These are phyloP conservation scores for Xerocomus spinulosus DNA, from an alignment of 768 basidiomycete genomes.

Conservation along the genomic window DNA sequence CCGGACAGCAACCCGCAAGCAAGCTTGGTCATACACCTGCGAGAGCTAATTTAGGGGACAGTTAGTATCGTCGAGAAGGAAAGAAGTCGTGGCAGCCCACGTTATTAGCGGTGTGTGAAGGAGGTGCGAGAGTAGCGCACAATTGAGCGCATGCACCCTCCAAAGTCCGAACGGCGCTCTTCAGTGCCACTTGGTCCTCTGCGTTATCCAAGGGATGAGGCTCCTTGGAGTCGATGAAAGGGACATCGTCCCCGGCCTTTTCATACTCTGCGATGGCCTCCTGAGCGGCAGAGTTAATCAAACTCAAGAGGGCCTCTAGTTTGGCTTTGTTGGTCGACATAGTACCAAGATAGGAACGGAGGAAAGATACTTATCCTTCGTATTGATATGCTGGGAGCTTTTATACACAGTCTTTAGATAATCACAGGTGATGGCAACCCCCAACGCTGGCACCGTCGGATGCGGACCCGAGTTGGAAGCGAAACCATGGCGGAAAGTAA, in stretches of 20 bases:
- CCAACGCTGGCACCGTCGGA: too few relatives aligned
- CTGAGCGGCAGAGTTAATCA: slow-evolving; percentile 30
- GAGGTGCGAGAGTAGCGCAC: slow-evolving; percentile 32
- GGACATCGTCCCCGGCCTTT: slow-evolving; percentile 23
- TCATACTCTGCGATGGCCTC: slow-evolving; percentile 34
- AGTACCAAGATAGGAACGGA: not conserved
- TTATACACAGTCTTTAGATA: too few relatives aligned
- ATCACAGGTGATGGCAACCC: too few relatives aligned
- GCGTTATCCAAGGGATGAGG: slow-evolving; percentile 35
- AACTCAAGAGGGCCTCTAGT: slow-evolving; percentile 25
- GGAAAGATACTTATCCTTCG: too few relatives aligned
- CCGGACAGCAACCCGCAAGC: slow-evolving; percentile 23
- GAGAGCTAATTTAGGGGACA: slow-evolving; percentile 19
- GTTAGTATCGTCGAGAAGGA: not conserved
- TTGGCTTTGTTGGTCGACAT: slow-evolving; percentile 23
- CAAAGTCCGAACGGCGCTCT: slow-evolving; percentile 23
- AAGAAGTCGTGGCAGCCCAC: slow-evolving; percentile 15
- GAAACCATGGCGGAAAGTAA: too few relatives aligned
- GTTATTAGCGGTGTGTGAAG: slow-evolving; percentile 30
- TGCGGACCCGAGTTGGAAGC: too few relatives aligned
- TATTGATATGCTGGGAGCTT: too few relatives aligned
- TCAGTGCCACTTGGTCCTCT: slow-evolving; percentile 20
- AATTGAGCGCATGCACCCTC: slow-evolving; percentile 37
- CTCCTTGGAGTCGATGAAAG: slow-evolving; percentile 33
- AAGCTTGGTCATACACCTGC: slow-evolving; percentile 27